A percentile compares a stretch with the other conserved stretches of the same genome.
These are phyloP conservation scores for Lactarius trivialis DNA, from an alignment of 768 basidiomycete genomes.

Conservation along the genomic window DNA sequence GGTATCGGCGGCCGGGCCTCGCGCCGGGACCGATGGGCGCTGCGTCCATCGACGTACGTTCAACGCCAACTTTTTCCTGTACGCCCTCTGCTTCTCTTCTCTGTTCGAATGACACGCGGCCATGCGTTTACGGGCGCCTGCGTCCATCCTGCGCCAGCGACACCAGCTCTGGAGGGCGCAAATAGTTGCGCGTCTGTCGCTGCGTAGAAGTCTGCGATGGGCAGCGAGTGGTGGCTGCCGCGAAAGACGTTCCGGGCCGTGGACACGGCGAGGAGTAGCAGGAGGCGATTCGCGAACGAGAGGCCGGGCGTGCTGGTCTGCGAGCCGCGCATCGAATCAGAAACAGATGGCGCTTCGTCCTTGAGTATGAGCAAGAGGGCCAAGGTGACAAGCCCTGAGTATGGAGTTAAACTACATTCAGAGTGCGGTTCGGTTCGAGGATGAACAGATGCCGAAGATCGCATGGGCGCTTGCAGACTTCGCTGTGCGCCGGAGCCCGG, in stretches of 20 bases:
- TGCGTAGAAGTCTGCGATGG: too few species aligned
- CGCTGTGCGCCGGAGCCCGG: conserved; percentile 34
- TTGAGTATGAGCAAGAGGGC: conserved; percentile 44
- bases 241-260: too few species aligned
- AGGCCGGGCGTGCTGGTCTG: conserved; percentile 16
- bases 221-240: too few species aligned
- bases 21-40: conserved; percentile 24
- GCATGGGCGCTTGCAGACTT: conserved; percentile 22
- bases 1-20: conserved; percentile 47
- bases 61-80: conserved; percentile 56
- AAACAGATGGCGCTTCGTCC: conserved; percentile 16
- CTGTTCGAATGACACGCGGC: too few species aligned
- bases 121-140: too few species aligned
- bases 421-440: conserved; percentile 47
- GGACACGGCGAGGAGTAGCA: too few species aligned
- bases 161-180: too few species aligned
- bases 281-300: conserved; percentile 37
- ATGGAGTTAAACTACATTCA: conserved; percentile 30
- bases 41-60: too few species aligned
- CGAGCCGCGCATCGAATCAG: not conserved
- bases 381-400: conserved; percentile 56
- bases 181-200: conserved; percentile 18
- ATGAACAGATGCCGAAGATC: conserved; percentile 48
- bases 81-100: conserved; percentile 27
- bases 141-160: too few species aligned